A percentile compares a stretch with the other conserved stretches of the same genome.
These are phyloP conservation scores for Pichia sp. DNA, from an alignment of 1,139 yeast species.

Conservation along the genomic window DNA sequence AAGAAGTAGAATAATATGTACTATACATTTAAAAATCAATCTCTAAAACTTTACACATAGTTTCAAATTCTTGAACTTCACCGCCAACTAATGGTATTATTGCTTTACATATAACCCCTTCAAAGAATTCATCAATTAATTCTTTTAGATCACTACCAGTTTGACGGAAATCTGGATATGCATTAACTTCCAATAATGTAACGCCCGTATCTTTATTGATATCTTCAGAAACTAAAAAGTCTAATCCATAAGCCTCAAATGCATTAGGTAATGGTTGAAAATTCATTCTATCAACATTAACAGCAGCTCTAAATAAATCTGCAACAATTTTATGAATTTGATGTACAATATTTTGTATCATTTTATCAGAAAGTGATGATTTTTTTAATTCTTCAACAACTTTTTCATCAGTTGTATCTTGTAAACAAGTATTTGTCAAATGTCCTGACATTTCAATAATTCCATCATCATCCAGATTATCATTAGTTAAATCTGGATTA, in stretches of 20 bases:
- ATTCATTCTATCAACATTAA: slow-evolving; percentile 70
- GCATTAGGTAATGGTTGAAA: slow-evolving; percentile 85
- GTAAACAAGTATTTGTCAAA: slow-evolving; percentile 89
- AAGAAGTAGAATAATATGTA: no score
- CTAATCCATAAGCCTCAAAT: slow-evolving; percentile 83
- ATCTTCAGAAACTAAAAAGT: slow-evolving; percentile 64
- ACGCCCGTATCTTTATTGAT: slow-evolving; percentile 35
- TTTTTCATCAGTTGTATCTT: slow-evolving; percentile 34
- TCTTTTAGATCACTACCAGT: slow-evolving; percentile 73
- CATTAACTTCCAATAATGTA: slow-evolving; percentile 72
- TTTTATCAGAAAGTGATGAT: slow-evolving; percentile 36
- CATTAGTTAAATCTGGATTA: slow-evolving; percentile 28
- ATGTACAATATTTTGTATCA: slow-evolving; percentile 40
- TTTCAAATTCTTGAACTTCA: slow-evolving; percentile 17
- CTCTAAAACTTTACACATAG: slow-evolving; percentile 37
- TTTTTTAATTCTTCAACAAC: slow-evolving; percentile 65
- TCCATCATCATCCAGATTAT: slow-evolving; percentile 24
- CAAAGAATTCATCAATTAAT: slow-evolving; percentile 57
- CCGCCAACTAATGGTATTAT: slow-evolving; percentile 37
- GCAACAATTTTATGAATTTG: slow-evolving; percentile 57
- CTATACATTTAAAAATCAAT: slow-evolving; percentile 2
- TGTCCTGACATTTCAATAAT: slow-evolving; percentile 58
- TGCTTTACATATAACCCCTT: slow-evolving; percentile 37
- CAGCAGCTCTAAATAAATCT: slow-evolving; percentile 81
- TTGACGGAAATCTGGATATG: slow-evolving; percentile 95